Percentiles rank a stretch among this genome's conserved stretches.
These are phyloP conservation scores for Hansenula sp. DNA, from an alignment of 1,139 yeast species.

Conservation along the genomic window DNA sequence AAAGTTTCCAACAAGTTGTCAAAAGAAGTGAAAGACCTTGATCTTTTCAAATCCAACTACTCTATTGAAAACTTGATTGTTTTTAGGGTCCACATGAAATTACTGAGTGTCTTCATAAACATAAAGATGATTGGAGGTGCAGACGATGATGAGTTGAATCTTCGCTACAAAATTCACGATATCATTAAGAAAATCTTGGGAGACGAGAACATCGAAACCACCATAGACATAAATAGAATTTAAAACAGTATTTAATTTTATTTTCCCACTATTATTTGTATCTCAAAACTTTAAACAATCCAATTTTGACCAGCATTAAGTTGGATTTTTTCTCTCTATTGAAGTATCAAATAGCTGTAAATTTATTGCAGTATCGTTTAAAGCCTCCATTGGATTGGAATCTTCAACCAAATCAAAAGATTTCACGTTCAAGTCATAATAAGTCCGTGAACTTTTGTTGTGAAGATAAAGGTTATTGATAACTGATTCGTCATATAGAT, in stretches of 20 bases:
- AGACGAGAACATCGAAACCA: conserved; percentile 41
- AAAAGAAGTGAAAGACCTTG: conserved; percentile 38
- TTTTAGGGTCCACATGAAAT: conserved; percentile 57
- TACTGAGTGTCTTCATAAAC: conserved; percentile 52
- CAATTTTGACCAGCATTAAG: conserved; percentile 28
- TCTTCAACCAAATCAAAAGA: conserved; percentile 71
- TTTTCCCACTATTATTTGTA: too few relatives aligned
- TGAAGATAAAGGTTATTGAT: conserved; percentile 28
- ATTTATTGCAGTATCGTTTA: conserved; percentile 66
- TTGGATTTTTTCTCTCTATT: conserved; percentile 65
- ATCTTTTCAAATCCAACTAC: conserved; percentile 47
- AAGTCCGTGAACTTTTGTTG: conserved; percentile 27
- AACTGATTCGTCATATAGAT: conserved; percentile 18
- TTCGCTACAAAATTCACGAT: conserved; percentile 50
- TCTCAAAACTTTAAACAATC: too few relatives aligned
- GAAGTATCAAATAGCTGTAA: conserved; percentile 73
- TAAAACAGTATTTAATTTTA: conserved; percentile 5
- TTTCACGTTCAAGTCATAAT: conserved; percentile 33
- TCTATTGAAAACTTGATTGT: conserved; percentile 44
- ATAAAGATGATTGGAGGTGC: conserved; percentile 64
- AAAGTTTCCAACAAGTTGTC: conserved; percentile 36
- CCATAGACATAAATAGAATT: conserved; percentile 53
- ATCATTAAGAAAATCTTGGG: conserved; percentile 34
- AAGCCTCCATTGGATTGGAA: conserved; percentile 43
- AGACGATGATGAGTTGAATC: conserved; percentile 57